Evolutionary conservation across 2,329 filamentous ascomycete species (phyloP).

Genomic region (Colletotrichum euphorbiae): DNA sequence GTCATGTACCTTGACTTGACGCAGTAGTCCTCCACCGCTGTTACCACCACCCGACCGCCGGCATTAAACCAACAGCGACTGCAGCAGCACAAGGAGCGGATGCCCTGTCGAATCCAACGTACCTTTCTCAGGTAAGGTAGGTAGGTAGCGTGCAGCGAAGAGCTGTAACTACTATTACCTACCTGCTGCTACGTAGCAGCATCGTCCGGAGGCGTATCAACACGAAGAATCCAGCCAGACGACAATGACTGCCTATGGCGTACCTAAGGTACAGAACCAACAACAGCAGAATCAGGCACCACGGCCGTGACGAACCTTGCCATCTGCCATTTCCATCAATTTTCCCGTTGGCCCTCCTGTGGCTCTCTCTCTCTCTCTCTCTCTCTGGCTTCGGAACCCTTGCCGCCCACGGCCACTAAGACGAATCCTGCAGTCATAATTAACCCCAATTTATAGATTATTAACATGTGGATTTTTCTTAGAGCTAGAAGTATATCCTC

Average conservation of each 20-base stretch:
- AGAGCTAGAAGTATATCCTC: no score
- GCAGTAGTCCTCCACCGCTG: conserved; percentile 1
- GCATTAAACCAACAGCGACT: conserved; percentile 9
- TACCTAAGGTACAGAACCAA: not conserved
- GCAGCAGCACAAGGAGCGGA: not conserved
- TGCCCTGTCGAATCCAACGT: not conserved
- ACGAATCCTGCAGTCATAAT: conserved; percentile 6
- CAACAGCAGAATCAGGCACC: conserved; percentile 9
- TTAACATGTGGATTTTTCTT: no score
- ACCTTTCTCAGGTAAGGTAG: not conserved
- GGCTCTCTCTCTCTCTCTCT: no score
- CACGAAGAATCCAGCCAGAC: conserved; percentile 3
- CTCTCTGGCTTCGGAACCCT: conserved; percentile 2
- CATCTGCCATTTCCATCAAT: conserved; percentile 18
- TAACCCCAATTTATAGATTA: no score
- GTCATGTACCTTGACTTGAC: not conserved
- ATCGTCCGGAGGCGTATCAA: conserved; percentile 10
- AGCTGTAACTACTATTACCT: not conserved
- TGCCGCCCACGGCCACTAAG: conserved; percentile 19
- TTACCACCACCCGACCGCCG: conserved; percentile 26
- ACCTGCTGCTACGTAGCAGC: conserved; percentile 1
- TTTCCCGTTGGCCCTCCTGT: conserved; percentile 4
- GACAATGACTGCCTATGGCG: not conserved
- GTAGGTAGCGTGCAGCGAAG: conserved; percentile 4
- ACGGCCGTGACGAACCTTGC: not conserved